phyloP scores from a whole-genome alignment of 2,329 filamentous ascomycete genomes.

The Pyricularia pennisetigena region DNA sequence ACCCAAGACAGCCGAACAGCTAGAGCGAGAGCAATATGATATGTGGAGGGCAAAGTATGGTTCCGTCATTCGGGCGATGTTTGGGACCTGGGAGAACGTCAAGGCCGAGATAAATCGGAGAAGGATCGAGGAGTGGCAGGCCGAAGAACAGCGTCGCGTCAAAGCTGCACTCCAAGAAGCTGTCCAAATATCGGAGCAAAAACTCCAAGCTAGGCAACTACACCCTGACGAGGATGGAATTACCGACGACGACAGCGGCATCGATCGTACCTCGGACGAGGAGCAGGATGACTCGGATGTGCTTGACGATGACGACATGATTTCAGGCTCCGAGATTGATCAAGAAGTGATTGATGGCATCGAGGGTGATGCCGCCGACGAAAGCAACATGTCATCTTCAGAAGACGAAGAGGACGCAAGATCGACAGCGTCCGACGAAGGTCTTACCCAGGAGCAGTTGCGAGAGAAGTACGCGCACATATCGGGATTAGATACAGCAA shows the following conservation, averaged over 20 bases:
- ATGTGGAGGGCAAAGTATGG: slow-evolving; percentile 61
- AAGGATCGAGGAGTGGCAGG: slow-evolving; percentile 53
- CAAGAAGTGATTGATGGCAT: slow-evolving; percentile 20
- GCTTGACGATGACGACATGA: slow-evolving; percentile 34
- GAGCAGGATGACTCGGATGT: slow-evolving; percentile 22
- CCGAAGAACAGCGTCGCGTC: slow-evolving; percentile 52
- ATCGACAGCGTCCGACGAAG: slow-evolving; percentile 47
- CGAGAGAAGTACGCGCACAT: slow-evolving; percentile 59
- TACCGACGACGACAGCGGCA: slow-evolving; percentile 26
- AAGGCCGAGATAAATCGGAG: slow-evolving; percentile 49
- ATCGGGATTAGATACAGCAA: slow-evolving; percentile 31
- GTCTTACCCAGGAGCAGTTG: slow-evolving; percentile 59
- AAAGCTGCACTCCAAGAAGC: slow-evolving; percentile 64
- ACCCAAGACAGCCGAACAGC: slow-evolving; percentile 68
- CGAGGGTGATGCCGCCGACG: slow-evolving; percentile 34
- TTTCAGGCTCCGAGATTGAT: slow-evolving; percentile 27
- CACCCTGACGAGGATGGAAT: slow-evolving; percentile 41
- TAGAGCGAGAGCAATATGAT: slow-evolving; percentile 67
- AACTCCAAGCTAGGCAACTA: slow-evolving; percentile 51
- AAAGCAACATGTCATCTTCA: slow-evolving; percentile 50
- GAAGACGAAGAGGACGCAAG: slow-evolving; percentile 50
- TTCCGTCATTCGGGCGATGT: slow-evolving; percentile 50
- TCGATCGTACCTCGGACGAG: slow-evolving; percentile 27
- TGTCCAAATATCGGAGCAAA: slow-evolving; percentile 60
- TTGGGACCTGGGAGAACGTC: slow-evolving; percentile 56